Evolutionary conservation across 2,329 filamentous ascomycete species (phyloP), one percentile per base, ranked within the genome.

Genomic region (Scortechinia acanthostroma): DNA sequence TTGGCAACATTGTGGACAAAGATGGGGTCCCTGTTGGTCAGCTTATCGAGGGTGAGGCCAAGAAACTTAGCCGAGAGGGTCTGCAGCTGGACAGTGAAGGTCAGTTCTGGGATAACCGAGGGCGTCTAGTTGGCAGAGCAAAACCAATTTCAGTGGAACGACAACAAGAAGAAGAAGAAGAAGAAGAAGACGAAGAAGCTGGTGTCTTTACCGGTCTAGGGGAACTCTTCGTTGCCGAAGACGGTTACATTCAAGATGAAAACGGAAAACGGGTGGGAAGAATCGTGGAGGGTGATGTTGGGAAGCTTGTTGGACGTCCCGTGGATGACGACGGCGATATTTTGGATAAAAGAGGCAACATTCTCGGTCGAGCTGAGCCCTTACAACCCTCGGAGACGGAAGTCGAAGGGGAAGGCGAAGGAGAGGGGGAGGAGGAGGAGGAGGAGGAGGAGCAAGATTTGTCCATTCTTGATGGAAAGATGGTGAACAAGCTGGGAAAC

Each of bases 311-410:
- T 47, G 83, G 83, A 21, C 83, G 81, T 58, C 62, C 71, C 25
- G 81, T 87, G 19, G 83, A 87, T 46, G 68, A 81, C 22, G 83
- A 87, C 48, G 83, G 83, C 13, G 83, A 87, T 42, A 75, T 87
- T 22, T 63, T 83, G 3, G 83, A 87, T 55, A 77, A 75, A 51
- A 69, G 71, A n/a, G 83, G 83, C 14, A 87, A 87, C 55, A 69
- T 71, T 13, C 68, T 87, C 30, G 83, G 83, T 22, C 77, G 73
- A 48, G 82, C 80, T 2, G 82, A 88, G 57, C 77, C 82, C 46
- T 87, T 79, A 69, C 80, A 88, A 50, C 68, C 57, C 49, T 58
- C 60, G 33, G 67, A 70, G 33, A 61, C 61, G 4, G 63, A 65
- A 30, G 49, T 53, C 1, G n/a, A n/a, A n/a, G n/a, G n/a, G n/a